phyloP scores from a whole-genome alignment of 202 grass and related monocot genomes.

The Zoysia matrella region DNA sequence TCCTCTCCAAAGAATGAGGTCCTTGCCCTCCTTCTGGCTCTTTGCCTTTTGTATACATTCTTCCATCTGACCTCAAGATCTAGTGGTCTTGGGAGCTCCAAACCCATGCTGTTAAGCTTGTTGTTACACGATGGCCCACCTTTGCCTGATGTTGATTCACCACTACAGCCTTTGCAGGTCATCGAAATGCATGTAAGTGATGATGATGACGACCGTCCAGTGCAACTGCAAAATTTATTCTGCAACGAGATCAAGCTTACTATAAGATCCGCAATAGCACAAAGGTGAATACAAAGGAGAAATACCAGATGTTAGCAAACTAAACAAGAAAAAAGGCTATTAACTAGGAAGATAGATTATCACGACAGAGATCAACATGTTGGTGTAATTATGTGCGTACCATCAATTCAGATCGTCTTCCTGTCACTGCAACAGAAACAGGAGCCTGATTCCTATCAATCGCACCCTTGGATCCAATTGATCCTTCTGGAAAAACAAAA shows the following conservation, averaged over 20 bases:
- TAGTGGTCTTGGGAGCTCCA: constrained; percentile 74
- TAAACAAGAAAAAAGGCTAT: constrained; percentile 25
- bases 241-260: constrained; percentile 42
- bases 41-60: constrained; percentile 62
- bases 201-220: constrained; percentile 27
- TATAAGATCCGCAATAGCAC: constrained; percentile 26
- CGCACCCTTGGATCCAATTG: constrained; percentile 55
- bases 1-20: constrained; percentile 62
- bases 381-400: constrained; percentile 39
- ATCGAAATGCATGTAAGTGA: constrained; percentile 43
- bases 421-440: constrained; percentile 19
- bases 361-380: constrained; percentile 10
- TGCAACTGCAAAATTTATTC: constrained; percentile 62
- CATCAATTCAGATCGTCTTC: constrained; percentile 40
- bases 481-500: constrained; percentile 76
- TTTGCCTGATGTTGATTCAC: constrained; percentile 48
- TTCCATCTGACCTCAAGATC: constrained; percentile 76
- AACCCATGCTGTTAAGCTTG: constrained; percentile 59
- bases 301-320: constrained; percentile 2
- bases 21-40: constrained; percentile 73
- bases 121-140: constrained; percentile 51
- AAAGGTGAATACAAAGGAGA: constrained; percentile 22
- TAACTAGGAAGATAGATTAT: neutral
- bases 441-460: constrained; percentile 35
- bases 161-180: constrained; percentile 59